These are phyloP conservation scores for Monosporozyma yasuniensis DNA, from an alignment of 805 yeast species.

Conservation along the genomic window DNA sequence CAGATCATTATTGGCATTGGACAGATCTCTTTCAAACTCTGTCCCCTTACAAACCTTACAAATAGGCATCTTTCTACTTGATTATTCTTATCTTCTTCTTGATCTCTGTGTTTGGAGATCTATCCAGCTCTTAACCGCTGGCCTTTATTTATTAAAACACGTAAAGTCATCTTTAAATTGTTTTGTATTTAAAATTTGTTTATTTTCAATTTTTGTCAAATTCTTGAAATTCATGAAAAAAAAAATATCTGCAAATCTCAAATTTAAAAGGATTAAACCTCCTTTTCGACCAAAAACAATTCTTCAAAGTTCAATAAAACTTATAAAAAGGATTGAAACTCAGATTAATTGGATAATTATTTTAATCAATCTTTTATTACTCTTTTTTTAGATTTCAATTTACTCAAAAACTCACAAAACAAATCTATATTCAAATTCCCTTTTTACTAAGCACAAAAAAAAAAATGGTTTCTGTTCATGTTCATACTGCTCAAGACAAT, in stretches of 20 bases:
- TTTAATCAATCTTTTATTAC: too few species aligned
- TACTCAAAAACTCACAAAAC: too few species aligned
- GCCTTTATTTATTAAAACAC: too few species aligned
- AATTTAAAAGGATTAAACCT: not conserved
- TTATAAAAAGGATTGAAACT: too few species aligned
- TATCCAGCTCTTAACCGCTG: too few species aligned
- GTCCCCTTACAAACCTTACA: conserved; percentile 48
- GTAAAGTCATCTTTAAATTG: not conserved
- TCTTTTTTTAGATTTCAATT: too few species aligned
- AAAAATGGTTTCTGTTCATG: conserved; percentile 31
- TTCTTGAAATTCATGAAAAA: too few species aligned
- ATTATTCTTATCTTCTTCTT: not conserved
- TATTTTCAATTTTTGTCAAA: not conserved
- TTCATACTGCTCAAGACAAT: conserved; percentile 43
- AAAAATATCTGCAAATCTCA: not conserved
- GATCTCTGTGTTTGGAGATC: too few species aligned
- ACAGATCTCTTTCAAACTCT: conserved; percentile 42
- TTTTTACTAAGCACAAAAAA: too few species aligned
- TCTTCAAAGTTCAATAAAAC: not conserved
- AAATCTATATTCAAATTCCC: too few species aligned
- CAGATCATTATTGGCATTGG: conserved; percentile 61
- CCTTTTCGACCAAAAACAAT: not conserved
- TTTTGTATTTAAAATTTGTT: not conserved
- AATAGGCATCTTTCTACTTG: conserved; percentile 10
- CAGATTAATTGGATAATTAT: too few species aligned